A percentile compares a stretch with the other conserved stretches of the same genome.
phyloP scores from a whole-genome alignment of 805 yeast genomes.

The Candida khao-thaluensis region DNA sequence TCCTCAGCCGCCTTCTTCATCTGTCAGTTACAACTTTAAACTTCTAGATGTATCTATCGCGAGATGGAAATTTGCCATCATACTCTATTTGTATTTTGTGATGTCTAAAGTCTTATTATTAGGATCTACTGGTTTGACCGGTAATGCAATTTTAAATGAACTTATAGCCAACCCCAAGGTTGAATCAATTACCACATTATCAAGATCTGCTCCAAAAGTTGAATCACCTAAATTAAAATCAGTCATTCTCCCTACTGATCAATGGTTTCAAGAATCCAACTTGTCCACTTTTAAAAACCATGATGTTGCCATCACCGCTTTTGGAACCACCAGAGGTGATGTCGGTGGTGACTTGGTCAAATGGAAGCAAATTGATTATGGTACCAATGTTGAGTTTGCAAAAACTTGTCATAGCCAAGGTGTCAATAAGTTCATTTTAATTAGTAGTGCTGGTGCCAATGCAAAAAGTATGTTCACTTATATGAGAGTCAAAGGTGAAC shows the following conservation, averaged over 20 bases:
- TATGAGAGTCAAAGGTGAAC: conserved; percentile 66
- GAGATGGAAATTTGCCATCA: too few relatives aligned
- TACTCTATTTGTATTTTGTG: background rate
- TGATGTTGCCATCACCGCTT: conserved; percentile 55
- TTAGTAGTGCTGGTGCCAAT: conserved; percentile 67
- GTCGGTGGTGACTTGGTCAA: conserved; percentile 83
- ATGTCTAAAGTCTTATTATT: conserved; percentile 29
- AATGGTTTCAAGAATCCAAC: conserved; percentile 7
- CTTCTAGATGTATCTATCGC: too few relatives aligned
- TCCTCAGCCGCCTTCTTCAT: too few relatives aligned
- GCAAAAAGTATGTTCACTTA: conserved; percentile 59
- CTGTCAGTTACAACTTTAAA: too few relatives aligned
- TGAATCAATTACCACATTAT: conserved; percentile 45
- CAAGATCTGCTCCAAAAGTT: conserved; percentile 46
- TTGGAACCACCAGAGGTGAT: conserved; percentile 71
- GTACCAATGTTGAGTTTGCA: conserved; percentile 65
- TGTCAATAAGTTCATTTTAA: conserved; percentile 62
- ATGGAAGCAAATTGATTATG: conserved; percentile 73
- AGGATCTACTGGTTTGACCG: conserved; percentile 83
- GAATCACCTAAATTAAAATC: conserved; percentile 32
- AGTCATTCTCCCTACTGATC: conserved; percentile 33
- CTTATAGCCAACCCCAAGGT: conserved; percentile 39
- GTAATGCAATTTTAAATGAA: conserved; percentile 51
- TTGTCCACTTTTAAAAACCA: conserved; percentile 13
- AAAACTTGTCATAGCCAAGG: conserved; percentile 72